Percentiles rank a stretch among this genome's conserved stretches.
These are phyloP conservation scores for Dissoconium aciculare DNA, from an alignment of 2,329 filamentous ascomycete species.

Conservation along the genomic window DNA sequence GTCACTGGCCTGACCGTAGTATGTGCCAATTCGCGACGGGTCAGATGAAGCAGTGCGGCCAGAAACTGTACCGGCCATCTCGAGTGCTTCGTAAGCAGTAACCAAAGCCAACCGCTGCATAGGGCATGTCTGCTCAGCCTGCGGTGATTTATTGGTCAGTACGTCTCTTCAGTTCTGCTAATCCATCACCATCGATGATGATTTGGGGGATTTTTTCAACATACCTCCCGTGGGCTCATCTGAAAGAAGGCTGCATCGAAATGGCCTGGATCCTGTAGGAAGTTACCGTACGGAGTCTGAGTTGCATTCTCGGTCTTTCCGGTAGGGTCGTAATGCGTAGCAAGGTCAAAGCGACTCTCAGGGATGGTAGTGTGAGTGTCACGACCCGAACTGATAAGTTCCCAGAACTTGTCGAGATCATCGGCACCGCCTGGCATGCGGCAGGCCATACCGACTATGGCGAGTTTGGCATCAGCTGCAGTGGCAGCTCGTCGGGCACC, in stretches of 20 bases:
- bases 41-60: conserved; percentile 19
- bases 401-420: conserved; percentile 14
- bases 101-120: conserved; percentile 14
- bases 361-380: conserved; percentile 11
- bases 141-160: conserved; percentile 27
- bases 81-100: conserved; percentile 18
- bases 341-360: conserved; percentile 19
- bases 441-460: conserved; percentile 18
- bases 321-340: conserved; percentile 26
- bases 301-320: conserved; percentile 21
- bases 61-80: conserved; percentile 14
- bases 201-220: no score
- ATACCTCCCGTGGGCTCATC: no score
- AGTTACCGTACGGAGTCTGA: conserved; percentile 23
- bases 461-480: no score
- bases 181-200: background rate
- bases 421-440: conserved; percentile 13
- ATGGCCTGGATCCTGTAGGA: conserved; percentile 23
- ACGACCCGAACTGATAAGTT: conserved; percentile 10
- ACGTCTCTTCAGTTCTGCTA: background rate
- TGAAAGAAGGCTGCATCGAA: conserved; percentile 29
- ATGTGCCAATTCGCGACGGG: conserved; percentile 20
- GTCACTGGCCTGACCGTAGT: conserved; percentile 20
- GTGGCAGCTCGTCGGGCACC: no score
- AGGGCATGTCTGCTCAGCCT: conserved; percentile 15